These are phyloP conservation scores for Metarhizium sp. DNA, from an alignment of 2,329 filamentous ascomycete genomes.

Conservation along the genomic window DNA sequence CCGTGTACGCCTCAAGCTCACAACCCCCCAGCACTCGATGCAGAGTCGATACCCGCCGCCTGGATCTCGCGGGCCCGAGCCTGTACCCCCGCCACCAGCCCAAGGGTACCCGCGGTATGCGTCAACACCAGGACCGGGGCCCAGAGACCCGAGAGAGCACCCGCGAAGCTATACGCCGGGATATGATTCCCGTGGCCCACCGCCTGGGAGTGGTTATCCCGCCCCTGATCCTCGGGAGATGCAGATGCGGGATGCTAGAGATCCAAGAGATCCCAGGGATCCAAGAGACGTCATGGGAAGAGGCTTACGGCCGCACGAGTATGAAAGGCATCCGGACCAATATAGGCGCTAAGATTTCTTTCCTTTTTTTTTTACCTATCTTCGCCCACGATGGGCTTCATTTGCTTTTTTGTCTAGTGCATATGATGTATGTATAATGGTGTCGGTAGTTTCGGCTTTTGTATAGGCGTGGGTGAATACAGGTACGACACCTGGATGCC, in stretches of 20 bases:
- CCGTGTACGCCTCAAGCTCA: conserved; percentile 23
- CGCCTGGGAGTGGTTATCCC: conserved; percentile 22
- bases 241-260: conserved; percentile 25
- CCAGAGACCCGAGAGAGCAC: conserved; percentile 32
- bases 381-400: neutral
- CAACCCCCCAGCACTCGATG: conserved; percentile 27
- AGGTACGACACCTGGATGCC: neutral
- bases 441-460: neutral
- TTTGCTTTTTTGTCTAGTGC: neutral
- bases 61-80: conserved; percentile 30
- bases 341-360: conserved; percentile 29
- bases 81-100: conserved; percentile 25
- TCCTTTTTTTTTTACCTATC: neutral
- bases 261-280: conserved; percentile 27
- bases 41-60: conserved; percentile 28
- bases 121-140: conserved; percentile 30
- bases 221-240: conserved; percentile 23
- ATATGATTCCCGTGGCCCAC: conserved; percentile 31
- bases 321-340: conserved; percentile 33
- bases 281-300: conserved; percentile 32
- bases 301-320: conserved; percentile 35
- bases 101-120: conserved; percentile 36
- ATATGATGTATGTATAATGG: neutral
- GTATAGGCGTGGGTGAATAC: neutral
- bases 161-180: conserved; percentile 37